A percentile compares a stretch with the other conserved stretches of the same genome.
These are phyloP conservation scores for Xylariaceae sp. DNA, from an alignment of 2,329 filamentous ascomycete species.

Conservation along the genomic window DNA sequence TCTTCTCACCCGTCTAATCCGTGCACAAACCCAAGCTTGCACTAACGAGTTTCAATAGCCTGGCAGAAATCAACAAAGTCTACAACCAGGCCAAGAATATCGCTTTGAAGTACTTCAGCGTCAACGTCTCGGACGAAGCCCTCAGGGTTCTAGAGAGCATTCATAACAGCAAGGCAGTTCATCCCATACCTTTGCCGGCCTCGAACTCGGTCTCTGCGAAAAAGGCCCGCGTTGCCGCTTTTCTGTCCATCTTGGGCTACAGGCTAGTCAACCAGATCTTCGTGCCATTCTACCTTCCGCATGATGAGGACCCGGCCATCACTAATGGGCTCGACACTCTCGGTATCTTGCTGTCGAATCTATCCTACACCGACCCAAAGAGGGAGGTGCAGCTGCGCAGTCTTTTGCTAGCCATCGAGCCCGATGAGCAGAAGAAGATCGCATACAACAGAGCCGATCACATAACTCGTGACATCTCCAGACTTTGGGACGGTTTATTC, in stretches of 20 bases:
- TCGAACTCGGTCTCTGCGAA: conserved; percentile 13
- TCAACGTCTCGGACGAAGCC: conserved; percentile 6
- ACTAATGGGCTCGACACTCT: conserved; percentile 1
- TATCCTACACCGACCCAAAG: conserved; percentile 5
- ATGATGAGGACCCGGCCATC: neutral
- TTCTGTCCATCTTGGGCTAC: conserved; percentile 5
- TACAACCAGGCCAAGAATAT: conserved; percentile 5
- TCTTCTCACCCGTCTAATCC: too few species aligned
- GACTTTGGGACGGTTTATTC: neutral
- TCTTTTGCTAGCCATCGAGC: conserved; percentile 4
- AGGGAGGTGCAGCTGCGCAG: conserved; percentile 13
- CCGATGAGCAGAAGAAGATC: conserved; percentile 4
- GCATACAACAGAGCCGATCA: conserved; percentile 2
- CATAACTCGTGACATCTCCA: conserved; percentile 1
- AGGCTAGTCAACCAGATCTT: conserved; percentile 9
- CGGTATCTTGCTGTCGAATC: conserved; percentile 4
- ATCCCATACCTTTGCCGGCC: conserved; percentile 1
- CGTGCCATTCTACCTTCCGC: conserved; percentile 2
- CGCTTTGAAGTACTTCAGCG: conserved; percentile 5
- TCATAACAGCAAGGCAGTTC: neutral
- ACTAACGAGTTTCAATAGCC: conserved; percentile 6
- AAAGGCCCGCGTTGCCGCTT: conserved; percentile 9
- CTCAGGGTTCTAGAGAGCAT: neutral
- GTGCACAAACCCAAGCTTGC: neutral
- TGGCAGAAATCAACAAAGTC: conserved; percentile 11